phyloP scores from a whole-genome alignment of 2,329 filamentous ascomycete species.

The Botryotinia narcissicola region DNA sequence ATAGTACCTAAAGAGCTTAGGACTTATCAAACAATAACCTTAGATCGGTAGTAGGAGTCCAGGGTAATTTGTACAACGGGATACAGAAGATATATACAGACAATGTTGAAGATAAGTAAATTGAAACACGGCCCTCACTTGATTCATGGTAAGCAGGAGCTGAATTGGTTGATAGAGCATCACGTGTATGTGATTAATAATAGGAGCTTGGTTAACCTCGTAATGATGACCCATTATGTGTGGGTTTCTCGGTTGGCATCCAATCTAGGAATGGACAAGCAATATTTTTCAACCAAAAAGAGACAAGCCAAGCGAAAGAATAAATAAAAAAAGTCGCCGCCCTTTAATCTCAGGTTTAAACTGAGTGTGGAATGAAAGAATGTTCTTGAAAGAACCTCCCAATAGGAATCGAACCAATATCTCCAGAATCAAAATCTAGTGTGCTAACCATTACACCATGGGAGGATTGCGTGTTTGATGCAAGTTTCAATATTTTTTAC shows the following conservation, averaged over 20 bases:
- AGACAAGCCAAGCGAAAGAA: not conserved
- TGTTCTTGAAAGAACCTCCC: constrained; percentile 12
- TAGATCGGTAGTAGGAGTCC: not conserved
- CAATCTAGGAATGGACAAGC: not conserved
- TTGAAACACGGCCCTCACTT: not conserved
- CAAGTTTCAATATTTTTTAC: rapidly evolving
- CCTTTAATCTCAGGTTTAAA: constrained; percentile 12
- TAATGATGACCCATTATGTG: not conserved
- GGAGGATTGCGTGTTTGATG: constrained; percentile 2
- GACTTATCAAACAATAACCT: not conserved
- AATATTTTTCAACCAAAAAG: not conserved
- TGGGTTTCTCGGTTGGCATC: not conserved
- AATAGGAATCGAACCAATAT: constrained; percentile 19
- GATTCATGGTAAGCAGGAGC: not conserved
- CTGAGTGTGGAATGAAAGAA: constrained; percentile 14
- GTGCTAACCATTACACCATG: constrained; percentile 23
- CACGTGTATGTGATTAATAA: not conserved
- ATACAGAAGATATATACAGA: not conserved
- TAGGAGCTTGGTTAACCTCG: not conserved
- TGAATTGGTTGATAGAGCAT: not conserved
- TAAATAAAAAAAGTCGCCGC: not conserved
- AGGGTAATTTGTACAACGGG: not conserved
- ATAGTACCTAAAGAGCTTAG: not conserved
- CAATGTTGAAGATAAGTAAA: not conserved
- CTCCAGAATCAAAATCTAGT: constrained; percentile 20